phyloP scores from a whole-genome alignment of 1,284 basidiomycete genomes.

The Ceratobasidium sp. region DNA sequence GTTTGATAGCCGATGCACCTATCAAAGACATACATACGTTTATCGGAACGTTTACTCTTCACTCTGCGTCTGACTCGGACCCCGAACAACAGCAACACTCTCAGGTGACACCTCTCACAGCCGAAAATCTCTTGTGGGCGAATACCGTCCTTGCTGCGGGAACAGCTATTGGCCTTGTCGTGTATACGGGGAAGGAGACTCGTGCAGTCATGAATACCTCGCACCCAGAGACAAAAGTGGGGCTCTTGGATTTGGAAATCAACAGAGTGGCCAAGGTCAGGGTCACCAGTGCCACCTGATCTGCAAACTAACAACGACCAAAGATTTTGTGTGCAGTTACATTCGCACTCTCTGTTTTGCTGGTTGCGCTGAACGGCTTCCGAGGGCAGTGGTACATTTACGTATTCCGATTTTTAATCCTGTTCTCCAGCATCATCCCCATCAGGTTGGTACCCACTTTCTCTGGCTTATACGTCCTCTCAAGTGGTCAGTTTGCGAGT shows the following conservation, averaged over 20 bases:
- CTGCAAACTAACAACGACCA: slow-evolving; percentile 1
- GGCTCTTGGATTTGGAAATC: slow-evolving; percentile 92
- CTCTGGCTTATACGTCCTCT: background rate
- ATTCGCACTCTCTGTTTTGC: slow-evolving; percentile 87
- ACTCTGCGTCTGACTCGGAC: slow-evolving; percentile 61
- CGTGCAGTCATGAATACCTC: slow-evolving; percentile 99
- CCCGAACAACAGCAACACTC: slow-evolving; percentile 57
- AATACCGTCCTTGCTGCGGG: slow-evolving; percentile 98
- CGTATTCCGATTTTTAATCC: slow-evolving; percentile 94
- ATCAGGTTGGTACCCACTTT: slow-evolving; percentile 76
- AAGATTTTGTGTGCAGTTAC: slow-evolving; percentile 96
- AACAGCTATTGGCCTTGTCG: slow-evolving; percentile 89
- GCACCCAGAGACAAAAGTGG: slow-evolving; percentile 95
- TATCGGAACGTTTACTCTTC: slow-evolving; percentile 84
- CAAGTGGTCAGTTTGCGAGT: slow-evolving; percentile 80
- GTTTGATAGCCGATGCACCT: slow-evolving; percentile 81
- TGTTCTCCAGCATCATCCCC: slow-evolving; percentile 99
- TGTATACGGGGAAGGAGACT: slow-evolving; percentile 96
- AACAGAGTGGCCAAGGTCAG: slow-evolving; percentile 93
- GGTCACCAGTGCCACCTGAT: slow-evolving; percentile 7
- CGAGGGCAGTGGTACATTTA: slow-evolving; percentile 96
- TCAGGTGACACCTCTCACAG: slow-evolving; percentile 81
- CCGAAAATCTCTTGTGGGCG: slow-evolving; percentile 96
- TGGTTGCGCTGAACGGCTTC: slow-evolving; percentile 97
- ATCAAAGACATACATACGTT: slow-evolving; percentile 98